Evolutionary conservation across 2,329 filamentous ascomycete genomes (phyloP).

Genomic region (Aschersonia sp.): DNA sequence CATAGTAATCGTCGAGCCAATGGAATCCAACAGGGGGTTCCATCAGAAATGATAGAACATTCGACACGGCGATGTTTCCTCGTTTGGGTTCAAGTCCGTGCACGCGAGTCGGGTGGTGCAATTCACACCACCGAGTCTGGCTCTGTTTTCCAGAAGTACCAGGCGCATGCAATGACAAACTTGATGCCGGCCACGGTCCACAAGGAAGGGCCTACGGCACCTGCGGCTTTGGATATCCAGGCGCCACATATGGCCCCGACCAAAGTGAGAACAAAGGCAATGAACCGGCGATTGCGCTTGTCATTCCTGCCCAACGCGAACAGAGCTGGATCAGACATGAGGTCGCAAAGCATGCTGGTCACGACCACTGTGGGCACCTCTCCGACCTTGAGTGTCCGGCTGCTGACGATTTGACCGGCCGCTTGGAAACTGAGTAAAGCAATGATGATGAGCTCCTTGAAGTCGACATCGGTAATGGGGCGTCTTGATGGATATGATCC

Average conservation of each 20-base stretch:
- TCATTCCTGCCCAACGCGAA: constrained; percentile 27
- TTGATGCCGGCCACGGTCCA: constrained; percentile 32
- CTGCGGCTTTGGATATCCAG: constrained; percentile 29
- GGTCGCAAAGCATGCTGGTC: constrained; percentile 38
- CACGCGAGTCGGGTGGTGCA: too few relatives aligned
- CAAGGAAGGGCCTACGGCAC: constrained; percentile 24
- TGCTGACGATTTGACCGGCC: constrained; percentile 37
- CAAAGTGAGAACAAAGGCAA: constrained; percentile 29
- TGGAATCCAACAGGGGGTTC: too few relatives aligned
- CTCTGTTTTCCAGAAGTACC: constrained; percentile 15
- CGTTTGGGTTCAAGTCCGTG: too few relatives aligned
- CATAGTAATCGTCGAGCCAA: too few relatives aligned
- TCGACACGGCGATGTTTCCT: too few relatives aligned
- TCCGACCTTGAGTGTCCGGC: constrained; percentile 32
- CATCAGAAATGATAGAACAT: too few relatives aligned
- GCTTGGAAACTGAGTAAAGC: constrained; percentile 36
- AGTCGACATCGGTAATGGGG: constrained; percentile 8
- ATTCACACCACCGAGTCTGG: constrained; percentile 2
- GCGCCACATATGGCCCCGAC: constrained; percentile 31
- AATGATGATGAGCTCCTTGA: constrained; percentile 24
- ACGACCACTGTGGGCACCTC: constrained; percentile 40
- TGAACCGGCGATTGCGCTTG: constrained; percentile 32
- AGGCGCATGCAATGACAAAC: constrained; percentile 21
- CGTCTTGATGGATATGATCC: constrained; percentile 5
- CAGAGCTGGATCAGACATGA: constrained; percentile 34